Conservation (phyloP, 2,329 filamentous ascomycete species). For the Amauroascus niger region DNA sequence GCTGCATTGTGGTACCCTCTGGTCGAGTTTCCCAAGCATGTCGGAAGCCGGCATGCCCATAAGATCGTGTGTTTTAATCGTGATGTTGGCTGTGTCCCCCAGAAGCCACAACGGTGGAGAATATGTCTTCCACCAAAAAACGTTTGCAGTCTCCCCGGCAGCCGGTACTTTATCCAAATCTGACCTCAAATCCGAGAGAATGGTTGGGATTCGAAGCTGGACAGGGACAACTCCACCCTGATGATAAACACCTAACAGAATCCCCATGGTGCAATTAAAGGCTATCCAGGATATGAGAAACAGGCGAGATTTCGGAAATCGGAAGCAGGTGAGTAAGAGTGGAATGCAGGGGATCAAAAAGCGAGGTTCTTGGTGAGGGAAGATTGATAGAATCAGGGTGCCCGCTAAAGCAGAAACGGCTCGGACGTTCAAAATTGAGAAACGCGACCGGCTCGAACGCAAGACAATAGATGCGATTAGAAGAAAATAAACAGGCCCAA, state of each 20-base stretch:
- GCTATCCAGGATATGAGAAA: constrained; percentile 40
- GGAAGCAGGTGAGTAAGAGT: constrained; percentile 42
- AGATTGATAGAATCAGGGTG: constrained; percentile 36
- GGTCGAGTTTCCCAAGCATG: constrained; percentile 33
- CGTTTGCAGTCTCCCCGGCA: constrained; percentile 24
- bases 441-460: constrained; percentile 24
- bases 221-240: constrained; percentile 45
- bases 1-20: constrained; percentile 27
- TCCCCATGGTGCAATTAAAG: constrained; percentile 42
- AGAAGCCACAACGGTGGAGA: constrained; percentile 44
- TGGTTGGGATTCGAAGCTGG: constrained; percentile 39
- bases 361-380: constrained; percentile 45
- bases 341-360: constrained; percentile 45
- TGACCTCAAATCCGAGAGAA: constrained; percentile 19
- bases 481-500: constrained; percentile 59
- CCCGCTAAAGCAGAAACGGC: constrained; percentile 38
- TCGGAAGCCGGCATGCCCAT: constrained; percentile 40
- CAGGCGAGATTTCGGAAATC: constrained; percentile 31
- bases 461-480: constrained; percentile 37
- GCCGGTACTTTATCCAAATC: constrained; percentile 22
- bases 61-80: constrained; percentile 37
- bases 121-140: constrained; percentile 49
- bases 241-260: constrained; percentile 46
- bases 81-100: constrained; percentile 27
- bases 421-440: constrained; percentile 32